These are phyloP conservation scores for Umbelopsis vinacea DNA, from an alignment of 192 early-diverging fungal species.

Conservation along the genomic window DNA sequence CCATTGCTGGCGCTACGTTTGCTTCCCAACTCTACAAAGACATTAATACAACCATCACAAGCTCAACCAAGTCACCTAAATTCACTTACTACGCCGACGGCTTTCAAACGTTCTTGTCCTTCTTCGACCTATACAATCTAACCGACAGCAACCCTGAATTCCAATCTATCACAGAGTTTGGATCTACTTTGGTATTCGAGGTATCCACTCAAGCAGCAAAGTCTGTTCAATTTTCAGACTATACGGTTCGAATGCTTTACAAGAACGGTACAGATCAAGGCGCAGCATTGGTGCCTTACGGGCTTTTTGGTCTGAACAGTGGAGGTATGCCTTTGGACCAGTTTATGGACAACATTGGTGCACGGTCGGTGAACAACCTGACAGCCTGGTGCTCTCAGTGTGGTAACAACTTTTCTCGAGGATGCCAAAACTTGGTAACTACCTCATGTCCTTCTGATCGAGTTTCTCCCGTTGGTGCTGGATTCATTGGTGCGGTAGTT, in stretches of 20 bases:
- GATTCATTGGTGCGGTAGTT: slow-evolving; percentile 21
- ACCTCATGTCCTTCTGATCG: neutral
- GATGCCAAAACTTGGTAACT: slow-evolving; percentile 4
- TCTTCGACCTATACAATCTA: slow-evolving; percentile 23
- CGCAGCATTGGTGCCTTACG: neutral
- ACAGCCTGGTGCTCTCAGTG: slow-evolving; percentile 9
- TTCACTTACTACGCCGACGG: slow-evolving; percentile 15
- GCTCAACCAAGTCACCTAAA: slow-evolving; percentile 20
- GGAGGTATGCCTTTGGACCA: neutral
- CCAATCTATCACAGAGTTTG: slow-evolving; percentile 25
- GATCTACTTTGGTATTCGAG: slow-evolving; percentile 16
- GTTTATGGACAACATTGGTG: slow-evolving; percentile 16
- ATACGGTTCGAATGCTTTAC: slow-evolving; percentile 7
- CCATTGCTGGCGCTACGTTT: slow-evolving; percentile 23
- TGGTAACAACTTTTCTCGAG: neutral
- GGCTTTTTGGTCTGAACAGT: neutral
- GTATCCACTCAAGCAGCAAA: neutral
- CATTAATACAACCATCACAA: slow-evolving; percentile 20
- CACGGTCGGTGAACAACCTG: slow-evolving; percentile 8
- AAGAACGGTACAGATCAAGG: slow-evolving; percentile 15
- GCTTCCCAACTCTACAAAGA: slow-evolving; percentile 14
- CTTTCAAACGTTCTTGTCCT: slow-evolving; percentile 21
- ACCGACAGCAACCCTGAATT: slow-evolving; percentile 21
- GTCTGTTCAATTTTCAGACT: slow-evolving; percentile 14
- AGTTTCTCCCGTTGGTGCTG: slow-evolving; percentile 20